phyloP scores from a whole-genome alignment of 2,329 filamentous ascomycete species.

The Exophiala phaeomuriformis region DNA sequence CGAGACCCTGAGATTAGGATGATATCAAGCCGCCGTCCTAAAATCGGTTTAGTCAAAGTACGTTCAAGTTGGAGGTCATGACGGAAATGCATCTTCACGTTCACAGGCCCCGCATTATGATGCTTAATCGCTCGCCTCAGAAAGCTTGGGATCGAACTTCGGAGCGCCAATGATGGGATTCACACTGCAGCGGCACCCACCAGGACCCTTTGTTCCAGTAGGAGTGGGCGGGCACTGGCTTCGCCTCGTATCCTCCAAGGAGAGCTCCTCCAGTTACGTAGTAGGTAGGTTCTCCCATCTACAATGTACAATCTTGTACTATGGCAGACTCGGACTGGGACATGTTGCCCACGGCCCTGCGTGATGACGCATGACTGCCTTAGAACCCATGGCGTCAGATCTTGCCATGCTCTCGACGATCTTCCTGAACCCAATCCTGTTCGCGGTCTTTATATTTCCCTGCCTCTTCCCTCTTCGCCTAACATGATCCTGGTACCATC shows the following conservation, averaged over 20 bases:
- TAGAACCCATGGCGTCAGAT: background rate
- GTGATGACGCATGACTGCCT: background rate
- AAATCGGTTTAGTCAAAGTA: too few species aligned
- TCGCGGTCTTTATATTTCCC: background rate
- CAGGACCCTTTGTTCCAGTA: too few species aligned
- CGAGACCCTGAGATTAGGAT: too few species aligned
- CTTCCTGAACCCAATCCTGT: background rate
- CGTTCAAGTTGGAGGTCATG: too few species aligned
- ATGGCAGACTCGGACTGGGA: background rate
- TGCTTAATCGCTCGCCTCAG: background rate
- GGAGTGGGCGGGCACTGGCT: too few species aligned
- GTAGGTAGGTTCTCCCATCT: background rate
- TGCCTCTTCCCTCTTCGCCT: background rate
- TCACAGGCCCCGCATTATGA: constrained; percentile 7
- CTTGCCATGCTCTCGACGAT: background rate
- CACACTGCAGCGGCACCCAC: too few species aligned
- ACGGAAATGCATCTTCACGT: too few species aligned
- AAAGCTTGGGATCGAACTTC: background rate
- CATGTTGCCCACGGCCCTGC: background rate
- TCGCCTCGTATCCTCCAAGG: too few species aligned
- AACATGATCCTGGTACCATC: background rate
- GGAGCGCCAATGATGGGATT: too few species aligned
- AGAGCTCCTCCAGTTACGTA: too few species aligned
- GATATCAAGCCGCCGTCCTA: too few species aligned
- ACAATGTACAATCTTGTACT: background rate